Percentiles rank a stretch among this genome's conserved stretches.
Evolutionary conservation across 1,139 yeast species (phyloP).

Genomic region (Suhomyces kunorum): DNA sequence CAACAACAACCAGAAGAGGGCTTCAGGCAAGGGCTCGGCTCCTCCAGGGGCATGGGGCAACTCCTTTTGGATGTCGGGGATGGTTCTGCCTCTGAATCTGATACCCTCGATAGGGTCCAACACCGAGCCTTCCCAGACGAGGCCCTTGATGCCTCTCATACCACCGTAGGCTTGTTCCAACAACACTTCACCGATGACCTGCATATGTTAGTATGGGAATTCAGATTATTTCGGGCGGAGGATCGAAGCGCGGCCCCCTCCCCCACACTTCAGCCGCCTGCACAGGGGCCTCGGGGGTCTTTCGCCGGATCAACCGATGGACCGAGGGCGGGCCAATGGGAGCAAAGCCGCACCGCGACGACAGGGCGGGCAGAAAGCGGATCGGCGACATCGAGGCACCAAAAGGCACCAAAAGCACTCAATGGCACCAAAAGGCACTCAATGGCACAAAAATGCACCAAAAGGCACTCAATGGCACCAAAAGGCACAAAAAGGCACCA

Average conservation of each 20-base stretch:
- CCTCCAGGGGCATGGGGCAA: constrained; percentile 95
- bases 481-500: too few species aligned
- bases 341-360: too few species aligned
- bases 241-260: constrained; percentile 10
- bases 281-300: constrained; percentile 8
- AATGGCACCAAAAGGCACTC: too few species aligned
- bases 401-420: too few species aligned
- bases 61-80: constrained; percentile 90
- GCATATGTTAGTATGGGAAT: constrained; percentile 10
- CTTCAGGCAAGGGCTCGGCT: constrained; percentile 83
- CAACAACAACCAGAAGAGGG: constrained; percentile 86
- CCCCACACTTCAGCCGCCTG: constrained; percentile 13
- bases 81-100: constrained; percentile 97
- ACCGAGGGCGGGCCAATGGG: constrained; percentile 1
- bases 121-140: constrained; percentile 99
- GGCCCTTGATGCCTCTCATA: constrained; percentile 97
- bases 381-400: too few species aligned
- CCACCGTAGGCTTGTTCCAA: constrained; percentile 99
- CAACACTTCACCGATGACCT: constrained; percentile 86
- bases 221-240: background rate
- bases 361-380: too few species aligned
- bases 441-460: too few species aligned
- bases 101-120: constrained; percentile 98
- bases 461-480: too few species aligned
- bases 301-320: constrained; percentile 8